Evolutionary conservation across 2,329 filamentous ascomycete species (phyloP).

Genomic region (Endocalyx cinctus): DNA sequence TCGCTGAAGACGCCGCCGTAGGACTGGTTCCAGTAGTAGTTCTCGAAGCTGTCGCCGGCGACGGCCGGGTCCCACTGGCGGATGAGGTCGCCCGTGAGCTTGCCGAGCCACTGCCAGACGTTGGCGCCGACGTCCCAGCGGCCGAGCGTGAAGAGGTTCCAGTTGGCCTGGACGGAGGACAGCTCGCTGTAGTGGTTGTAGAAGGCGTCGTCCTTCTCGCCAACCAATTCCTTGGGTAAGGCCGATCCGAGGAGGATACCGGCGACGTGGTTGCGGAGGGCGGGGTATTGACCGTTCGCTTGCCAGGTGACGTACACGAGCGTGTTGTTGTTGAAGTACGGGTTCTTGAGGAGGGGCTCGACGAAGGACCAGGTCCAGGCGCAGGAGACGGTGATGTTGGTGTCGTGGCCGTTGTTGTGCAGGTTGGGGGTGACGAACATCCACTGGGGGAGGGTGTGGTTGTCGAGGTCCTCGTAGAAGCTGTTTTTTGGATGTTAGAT

Average conservation of each 20-base stretch:
- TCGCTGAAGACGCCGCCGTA: too few relatives aligned
- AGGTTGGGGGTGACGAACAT: constrained; percentile 60
- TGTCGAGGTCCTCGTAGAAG: constrained; percentile 55
- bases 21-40: too few relatives aligned
- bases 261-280: constrained; percentile 62
- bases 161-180: constrained; percentile 62
- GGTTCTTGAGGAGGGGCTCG: constrained; percentile 61
- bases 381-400: constrained; percentile 64
- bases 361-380: constrained; percentile 65
- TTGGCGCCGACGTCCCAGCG: constrained; percentile 35
- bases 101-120: too few relatives aligned
- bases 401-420: constrained; percentile 67
- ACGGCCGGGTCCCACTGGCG: too few relatives aligned
- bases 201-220: constrained; percentile 63
- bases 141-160: constrained; percentile 49
- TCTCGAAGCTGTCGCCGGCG: too few relatives aligned
- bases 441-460: constrained; percentile 59
- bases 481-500: constrained; percentile 50
- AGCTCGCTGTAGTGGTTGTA: constrained; percentile 56
- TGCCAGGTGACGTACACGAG: constrained; percentile 76
- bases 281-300: constrained; percentile 68
- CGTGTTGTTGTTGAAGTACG: constrained; percentile 68
- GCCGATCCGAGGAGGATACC: constrained; percentile 69
- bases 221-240: constrained; percentile 56
- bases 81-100: too few relatives aligned